Conservation (phyloP, 1,139 yeast species). For the Kodamaea ohmeri region DNA sequence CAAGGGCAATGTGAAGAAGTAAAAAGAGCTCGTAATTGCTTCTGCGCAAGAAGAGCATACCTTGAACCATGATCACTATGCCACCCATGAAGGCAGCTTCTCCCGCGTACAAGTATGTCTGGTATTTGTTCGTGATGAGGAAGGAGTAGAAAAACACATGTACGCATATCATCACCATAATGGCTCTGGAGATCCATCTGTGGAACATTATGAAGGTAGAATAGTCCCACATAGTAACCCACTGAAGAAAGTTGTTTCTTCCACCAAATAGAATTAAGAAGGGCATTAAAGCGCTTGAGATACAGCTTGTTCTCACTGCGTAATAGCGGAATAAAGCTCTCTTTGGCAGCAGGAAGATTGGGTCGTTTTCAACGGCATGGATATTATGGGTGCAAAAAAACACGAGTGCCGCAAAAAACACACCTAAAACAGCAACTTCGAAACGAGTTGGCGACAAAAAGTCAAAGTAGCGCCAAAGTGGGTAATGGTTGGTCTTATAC, state of each 20-base stretch:
- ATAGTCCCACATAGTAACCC: constrained; percentile 59
- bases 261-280: constrained; percentile 57
- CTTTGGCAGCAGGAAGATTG: constrained; percentile 22
- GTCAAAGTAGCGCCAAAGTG: constrained; percentile 21
- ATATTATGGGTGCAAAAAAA: constrained; percentile 17
- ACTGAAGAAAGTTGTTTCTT: constrained; percentile 55
- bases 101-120: constrained; percentile 30
- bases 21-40: constrained; percentile 44
- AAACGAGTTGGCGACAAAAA: constrained; percentile 58
- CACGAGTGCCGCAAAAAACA: constrained; percentile 10
- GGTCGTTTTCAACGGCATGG: constrained; percentile 27
- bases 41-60: constrained; percentile 40
- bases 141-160: constrained; percentile 39
- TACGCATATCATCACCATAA: constrained; percentile 35
- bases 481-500: constrained; percentile 36
- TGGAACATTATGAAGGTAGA: constrained; percentile 59
- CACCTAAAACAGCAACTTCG: constrained; percentile 33
- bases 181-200: constrained; percentile 55
- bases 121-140: constrained; percentile 9
- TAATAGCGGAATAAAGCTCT: constrained; percentile 32
- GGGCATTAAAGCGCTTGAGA: constrained; percentile 53
- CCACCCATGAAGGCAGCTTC: constrained; percentile 30
- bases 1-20: constrained; percentile 40
- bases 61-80: constrained; percentile 32
- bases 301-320: constrained; percentile 57